A percentile compares a stretch with the other conserved stretches of the same genome.
These are phyloP conservation scores for Cladosporium sp. DNA, from an alignment of 2,329 filamentous ascomycete genomes.

Conservation along the genomic window DNA sequence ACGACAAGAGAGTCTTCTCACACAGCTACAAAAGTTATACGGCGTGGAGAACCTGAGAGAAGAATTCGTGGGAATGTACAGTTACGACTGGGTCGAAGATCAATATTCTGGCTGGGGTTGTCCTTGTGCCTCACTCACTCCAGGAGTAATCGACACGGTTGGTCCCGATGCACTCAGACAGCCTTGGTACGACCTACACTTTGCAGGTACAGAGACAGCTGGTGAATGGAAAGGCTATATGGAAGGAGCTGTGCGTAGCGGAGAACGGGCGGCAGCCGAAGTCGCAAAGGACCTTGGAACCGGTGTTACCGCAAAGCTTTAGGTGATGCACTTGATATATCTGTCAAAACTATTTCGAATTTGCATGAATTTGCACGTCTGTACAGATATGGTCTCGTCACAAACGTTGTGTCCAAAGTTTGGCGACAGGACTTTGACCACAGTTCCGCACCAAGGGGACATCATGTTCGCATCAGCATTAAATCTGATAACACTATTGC, in stretches of 20 bases:
- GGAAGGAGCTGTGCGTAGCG: conserved; percentile 53
- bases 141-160: conserved; percentile 22
- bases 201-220: conserved; percentile 53
- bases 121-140: conserved; percentile 24
- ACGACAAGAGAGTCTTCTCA: conserved; percentile 31
- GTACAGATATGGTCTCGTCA: no score
- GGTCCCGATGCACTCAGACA: conserved; percentile 21
- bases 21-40: conserved; percentile 34
- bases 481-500: no score
- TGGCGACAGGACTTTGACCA: no score
- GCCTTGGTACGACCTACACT: conserved; percentile 43
- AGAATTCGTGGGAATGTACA: conserved; percentile 25
- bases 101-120: conserved; percentile 29
- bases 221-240: conserved; percentile 56
- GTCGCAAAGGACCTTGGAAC: conserved; percentile 29
- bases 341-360: not conserved
- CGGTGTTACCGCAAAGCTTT: conserved; percentile 12
- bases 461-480: no score
- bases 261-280: conserved; percentile 47
- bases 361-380: no score
- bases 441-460: no score
- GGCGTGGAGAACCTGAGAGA: conserved; percentile 16
- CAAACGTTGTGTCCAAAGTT: no score
- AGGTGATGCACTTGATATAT: not conserved
- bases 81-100: conserved; percentile 30